Conservation (phyloP, 177 flowering plant species). For the Vitis hybrid region DNA sequence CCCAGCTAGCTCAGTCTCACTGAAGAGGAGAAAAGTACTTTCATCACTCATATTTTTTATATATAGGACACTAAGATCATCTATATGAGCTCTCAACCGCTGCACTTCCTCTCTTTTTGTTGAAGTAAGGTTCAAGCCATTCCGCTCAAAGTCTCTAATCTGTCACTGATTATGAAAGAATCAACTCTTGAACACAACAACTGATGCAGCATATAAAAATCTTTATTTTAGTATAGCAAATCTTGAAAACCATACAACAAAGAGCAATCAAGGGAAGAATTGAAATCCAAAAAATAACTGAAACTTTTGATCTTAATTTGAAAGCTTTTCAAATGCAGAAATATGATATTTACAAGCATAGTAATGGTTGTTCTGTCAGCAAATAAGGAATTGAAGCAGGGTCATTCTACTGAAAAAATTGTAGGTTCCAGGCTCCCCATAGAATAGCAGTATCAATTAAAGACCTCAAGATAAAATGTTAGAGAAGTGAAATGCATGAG, state of each 20-base stretch:
- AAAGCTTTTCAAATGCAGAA: no score
- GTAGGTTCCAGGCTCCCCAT: no score
- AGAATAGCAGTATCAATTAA: no score
- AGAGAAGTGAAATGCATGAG: no score
- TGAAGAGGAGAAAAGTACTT: constrained; percentile 54
- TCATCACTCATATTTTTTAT: constrained; percentile 75
- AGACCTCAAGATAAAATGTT: no score
- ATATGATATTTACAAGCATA: no score
- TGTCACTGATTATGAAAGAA: constrained; percentile 64
- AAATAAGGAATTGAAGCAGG: no score
- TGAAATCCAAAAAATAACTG: not conserved
- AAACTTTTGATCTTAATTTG: not conserved
- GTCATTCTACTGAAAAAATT: no score
- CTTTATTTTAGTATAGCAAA: not conserved
- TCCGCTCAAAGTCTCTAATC: constrained; percentile 88
- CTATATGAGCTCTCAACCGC: constrained; percentile 64
- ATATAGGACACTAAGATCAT: constrained; percentile 70
- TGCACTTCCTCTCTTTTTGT: constrained; percentile 81
- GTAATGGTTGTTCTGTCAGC: no score
- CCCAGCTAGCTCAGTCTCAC: constrained; percentile 73
- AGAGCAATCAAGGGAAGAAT: not conserved
- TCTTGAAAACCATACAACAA: not conserved
- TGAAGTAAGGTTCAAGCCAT: constrained; percentile 79
- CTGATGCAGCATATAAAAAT: not conserved
- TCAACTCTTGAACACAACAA: constrained; percentile 27